These are phyloP conservation scores for Aspergillus japonicus DNA, from an alignment of 2,329 filamentous ascomycete species.

Conservation along the genomic window DNA sequence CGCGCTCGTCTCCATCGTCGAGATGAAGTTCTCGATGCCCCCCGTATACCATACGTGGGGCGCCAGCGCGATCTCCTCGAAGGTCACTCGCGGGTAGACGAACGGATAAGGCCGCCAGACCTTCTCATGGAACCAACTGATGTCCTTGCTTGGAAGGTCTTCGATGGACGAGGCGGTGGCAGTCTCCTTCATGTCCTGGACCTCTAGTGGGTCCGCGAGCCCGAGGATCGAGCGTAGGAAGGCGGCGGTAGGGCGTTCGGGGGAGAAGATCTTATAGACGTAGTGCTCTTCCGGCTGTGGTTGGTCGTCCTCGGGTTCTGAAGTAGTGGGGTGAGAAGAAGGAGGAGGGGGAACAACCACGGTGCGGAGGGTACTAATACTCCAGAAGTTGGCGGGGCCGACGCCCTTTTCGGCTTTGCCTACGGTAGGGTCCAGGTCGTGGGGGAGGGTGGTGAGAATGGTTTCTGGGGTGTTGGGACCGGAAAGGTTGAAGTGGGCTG, in stretches of 20 bases:
- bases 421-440: slow-evolving; percentile 42
- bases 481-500: slow-evolving; percentile 67
- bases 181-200: background rate
- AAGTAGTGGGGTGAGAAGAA: slow-evolving; percentile 52
- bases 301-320: slow-evolving; percentile 5
- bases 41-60: slow-evolving; percentile 56
- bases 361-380: slow-evolving; percentile 70
- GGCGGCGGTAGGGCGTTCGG: slow-evolving; percentile 44
- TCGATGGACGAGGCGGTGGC: slow-evolving; percentile 28
- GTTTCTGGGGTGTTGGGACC: slow-evolving; percentile 61
- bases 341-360: slow-evolving; percentile 56
- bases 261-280: slow-evolving; percentile 68
- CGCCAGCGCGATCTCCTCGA: slow-evolving; percentile 73
- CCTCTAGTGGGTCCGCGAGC: slow-evolving; percentile 26
- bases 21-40: slow-evolving; percentile 88
- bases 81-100: slow-evolving; percentile 78
- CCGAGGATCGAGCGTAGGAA: slow-evolving; percentile 54
- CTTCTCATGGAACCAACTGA: slow-evolving; percentile 77
- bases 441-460: slow-evolving; percentile 77
- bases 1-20: slow-evolving; percentile 94
- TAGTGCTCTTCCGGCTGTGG: slow-evolving; percentile 45
- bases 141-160: slow-evolving; percentile 41
- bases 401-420: slow-evolving; percentile 52
- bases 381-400: slow-evolving; percentile 79
- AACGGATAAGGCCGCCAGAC: slow-evolving; percentile 84